These are phyloP conservation scores for Cordyceps fumosorosea DNA, from an alignment of 2,329 filamentous ascomycete genomes.

Conservation along the genomic window DNA sequence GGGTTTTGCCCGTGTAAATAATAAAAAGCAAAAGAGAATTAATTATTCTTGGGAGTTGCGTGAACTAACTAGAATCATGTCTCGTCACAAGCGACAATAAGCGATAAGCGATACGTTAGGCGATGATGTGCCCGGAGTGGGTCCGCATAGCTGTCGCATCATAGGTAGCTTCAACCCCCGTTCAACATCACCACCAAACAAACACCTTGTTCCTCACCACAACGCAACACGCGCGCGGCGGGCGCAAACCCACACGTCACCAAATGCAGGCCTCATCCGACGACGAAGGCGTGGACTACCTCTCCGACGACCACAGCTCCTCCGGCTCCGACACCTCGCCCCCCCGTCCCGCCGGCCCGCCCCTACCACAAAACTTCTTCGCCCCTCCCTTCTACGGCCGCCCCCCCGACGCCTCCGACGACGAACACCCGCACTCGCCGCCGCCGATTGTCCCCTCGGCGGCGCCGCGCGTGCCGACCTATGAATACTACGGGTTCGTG, in stretches of 20 bases:
- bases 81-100: not conserved
- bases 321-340: not conserved
- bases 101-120: no score
- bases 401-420: constrained; percentile 88
- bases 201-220: not conserved
- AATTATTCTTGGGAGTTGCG: not conserved
- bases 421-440: constrained; percentile 54
- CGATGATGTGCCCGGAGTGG: not conserved
- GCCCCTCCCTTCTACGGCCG: constrained; percentile 92
- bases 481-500: constrained; percentile 98
- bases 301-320: constrained; percentile 27
- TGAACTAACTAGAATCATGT: not conserved
- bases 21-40: not conserved
- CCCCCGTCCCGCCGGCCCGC: constrained; percentile 32
- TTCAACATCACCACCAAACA: not conserved
- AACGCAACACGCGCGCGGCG: not conserved
- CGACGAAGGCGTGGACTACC: constrained; percentile 31
- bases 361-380: constrained; percentile 49
- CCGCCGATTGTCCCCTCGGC: constrained; percentile 64
- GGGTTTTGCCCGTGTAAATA: not conserved
- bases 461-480: constrained; percentile 91
- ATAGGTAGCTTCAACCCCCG: not conserved
- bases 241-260: not conserved
- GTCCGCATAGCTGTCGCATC: constrained; percentile 2
- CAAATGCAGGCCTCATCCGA: constrained; percentile 31